A percentile compares a stretch with the other conserved stretches of the same genome.
These are phyloP conservation scores for Calonectria hongkongensis DNA, from an alignment of 2,329 filamentous ascomycete genomes.

Conservation along the genomic window DNA sequence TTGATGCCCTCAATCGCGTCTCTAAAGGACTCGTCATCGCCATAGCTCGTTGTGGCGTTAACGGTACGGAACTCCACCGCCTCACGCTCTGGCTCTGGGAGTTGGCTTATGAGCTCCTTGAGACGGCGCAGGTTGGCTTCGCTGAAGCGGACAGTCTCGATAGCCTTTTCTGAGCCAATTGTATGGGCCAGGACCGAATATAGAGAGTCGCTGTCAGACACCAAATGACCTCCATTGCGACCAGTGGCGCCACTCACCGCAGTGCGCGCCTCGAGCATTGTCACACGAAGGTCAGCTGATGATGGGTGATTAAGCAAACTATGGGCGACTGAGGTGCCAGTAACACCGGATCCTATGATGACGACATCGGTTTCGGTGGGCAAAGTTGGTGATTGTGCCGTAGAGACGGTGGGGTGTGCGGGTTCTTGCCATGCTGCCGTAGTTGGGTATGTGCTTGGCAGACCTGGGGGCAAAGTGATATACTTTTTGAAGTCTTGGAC, in stretches of 20 bases:
- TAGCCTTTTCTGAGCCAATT: conserved; percentile 60
- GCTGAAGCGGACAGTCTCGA: conserved; percentile 65
- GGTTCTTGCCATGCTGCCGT: conserved; percentile 43
- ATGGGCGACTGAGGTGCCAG: conserved; percentile 53
- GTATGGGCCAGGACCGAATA: conserved; percentile 58
- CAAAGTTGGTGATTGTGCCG: conserved; percentile 46
- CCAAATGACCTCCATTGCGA: conserved; percentile 56
- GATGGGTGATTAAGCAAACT: conserved; percentile 47
- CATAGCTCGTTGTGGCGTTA: conserved; percentile 36
- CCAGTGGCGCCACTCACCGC: conserved; percentile 56
- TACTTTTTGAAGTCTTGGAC: conserved; percentile 37
- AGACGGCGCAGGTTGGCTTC: conserved; percentile 44
- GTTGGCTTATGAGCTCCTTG: conserved; percentile 34
- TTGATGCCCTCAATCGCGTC: conserved; percentile 22
- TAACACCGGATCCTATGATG: conserved; percentile 57
- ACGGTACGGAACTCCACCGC: conserved; percentile 41
- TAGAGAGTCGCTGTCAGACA: conserved; percentile 60
- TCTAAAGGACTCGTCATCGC: conserved; percentile 34
- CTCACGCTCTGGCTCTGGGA: conserved; percentile 25
- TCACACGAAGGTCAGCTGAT: conserved; percentile 38
- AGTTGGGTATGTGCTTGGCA: conserved; percentile 40
- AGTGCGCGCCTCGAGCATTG: conserved; percentile 55
- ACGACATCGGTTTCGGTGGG: conserved; percentile 47
- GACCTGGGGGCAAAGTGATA: conserved; percentile 31
- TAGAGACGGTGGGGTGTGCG: conserved; percentile 48